Evolutionary conservation across 2,329 filamentous ascomycete genomes (phyloP).

Genomic region (Fusarium piperis): DNA sequence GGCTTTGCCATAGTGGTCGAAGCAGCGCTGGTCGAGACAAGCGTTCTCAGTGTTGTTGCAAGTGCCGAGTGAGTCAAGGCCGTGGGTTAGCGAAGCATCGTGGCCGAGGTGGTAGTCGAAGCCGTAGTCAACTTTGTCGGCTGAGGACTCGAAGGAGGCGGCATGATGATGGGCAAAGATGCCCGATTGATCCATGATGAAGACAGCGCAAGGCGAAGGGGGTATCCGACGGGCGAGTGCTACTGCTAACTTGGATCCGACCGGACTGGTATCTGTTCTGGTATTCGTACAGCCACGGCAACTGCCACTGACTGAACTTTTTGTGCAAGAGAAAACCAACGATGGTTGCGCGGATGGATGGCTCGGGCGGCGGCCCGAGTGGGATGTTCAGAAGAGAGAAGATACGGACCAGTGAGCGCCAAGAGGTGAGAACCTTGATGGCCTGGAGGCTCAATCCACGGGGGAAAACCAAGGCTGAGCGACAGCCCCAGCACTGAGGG

Average conservation of each 20-base stretch:
- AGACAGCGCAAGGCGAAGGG: background rate
- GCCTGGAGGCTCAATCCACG: conserved; percentile 31
- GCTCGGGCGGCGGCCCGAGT: conserved; percentile 21
- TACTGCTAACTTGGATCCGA: background rate
- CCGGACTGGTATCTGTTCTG: background rate
- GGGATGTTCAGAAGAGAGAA: conserved; percentile 27
- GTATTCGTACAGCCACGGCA: background rate
- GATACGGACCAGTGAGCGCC: conserved; percentile 16
- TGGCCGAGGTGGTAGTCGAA: conserved; percentile 42
- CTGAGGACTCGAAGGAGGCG: conserved; percentile 30
- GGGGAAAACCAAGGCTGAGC: conserved; percentile 13
- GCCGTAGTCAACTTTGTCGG: conserved; percentile 44
- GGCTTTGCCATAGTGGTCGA: conserved; percentile 37
- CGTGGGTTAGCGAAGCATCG: conserved; percentile 38
- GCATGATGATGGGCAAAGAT: conserved; percentile 35
- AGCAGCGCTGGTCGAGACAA: conserved; percentile 45
- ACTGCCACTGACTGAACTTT: conserved; percentile 6
- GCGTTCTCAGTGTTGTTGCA: conserved; percentile 47
- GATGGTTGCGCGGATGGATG: conserved; percentile 15
- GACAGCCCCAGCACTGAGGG: conserved; percentile 25
- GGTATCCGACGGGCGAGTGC: background rate
- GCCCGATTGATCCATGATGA: conserved; percentile 34
- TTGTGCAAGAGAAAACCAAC: conserved; percentile 3
- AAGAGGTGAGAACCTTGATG: conserved; percentile 46
- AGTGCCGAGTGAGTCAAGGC: conserved; percentile 40